Percentiles rank a stretch among this genome's conserved stretches.
phyloP scores from a whole-genome alignment of 2,329 filamentous ascomycete species.

The Sporothrix inflata region DNA sequence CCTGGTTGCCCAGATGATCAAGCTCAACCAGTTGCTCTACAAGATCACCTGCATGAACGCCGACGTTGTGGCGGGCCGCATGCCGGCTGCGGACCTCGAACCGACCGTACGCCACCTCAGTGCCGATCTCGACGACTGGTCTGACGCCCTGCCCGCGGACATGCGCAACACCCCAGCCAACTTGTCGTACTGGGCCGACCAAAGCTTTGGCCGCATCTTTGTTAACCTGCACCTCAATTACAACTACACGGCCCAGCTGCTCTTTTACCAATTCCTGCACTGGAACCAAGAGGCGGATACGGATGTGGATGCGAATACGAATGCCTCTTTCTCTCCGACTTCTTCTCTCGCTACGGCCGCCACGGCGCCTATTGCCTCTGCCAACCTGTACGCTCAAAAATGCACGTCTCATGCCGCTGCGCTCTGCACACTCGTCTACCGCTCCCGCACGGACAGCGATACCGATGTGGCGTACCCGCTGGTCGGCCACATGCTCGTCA shows the following conservation, averaged over 20 bases:
- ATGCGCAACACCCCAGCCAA: slow-evolving; percentile 14
- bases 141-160: neutral
- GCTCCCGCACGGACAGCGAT: neutral
- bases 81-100: neutral
- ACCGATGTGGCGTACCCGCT: slow-evolving; percentile 10
- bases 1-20: slow-evolving; percentile 16
- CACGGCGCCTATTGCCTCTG: neutral
- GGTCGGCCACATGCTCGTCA: slow-evolving; percentile 14
- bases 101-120: neutral
- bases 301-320: neutral
- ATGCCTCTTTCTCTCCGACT: neutral
- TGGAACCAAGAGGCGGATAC: slow-evolving; percentile 2
- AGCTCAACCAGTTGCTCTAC: slow-evolving; percentile 11
- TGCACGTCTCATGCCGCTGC: neutral
- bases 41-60: slow-evolving; percentile 3
- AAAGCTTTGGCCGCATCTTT: slow-evolving; percentile 5
- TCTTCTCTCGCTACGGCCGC: neutral
- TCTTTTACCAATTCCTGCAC: slow-evolving; percentile 17
- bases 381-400: neutral
- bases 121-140: neutral
- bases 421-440: neutral
- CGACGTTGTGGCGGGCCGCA: neutral
- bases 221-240: slow-evolving; percentile 19
- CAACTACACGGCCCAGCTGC: slow-evolving; percentile 6
- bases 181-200: neutral